Evolutionary conservation across 257 asterid species (phyloP).

Genomic region (Jaltomata sinuosa): DNA sequence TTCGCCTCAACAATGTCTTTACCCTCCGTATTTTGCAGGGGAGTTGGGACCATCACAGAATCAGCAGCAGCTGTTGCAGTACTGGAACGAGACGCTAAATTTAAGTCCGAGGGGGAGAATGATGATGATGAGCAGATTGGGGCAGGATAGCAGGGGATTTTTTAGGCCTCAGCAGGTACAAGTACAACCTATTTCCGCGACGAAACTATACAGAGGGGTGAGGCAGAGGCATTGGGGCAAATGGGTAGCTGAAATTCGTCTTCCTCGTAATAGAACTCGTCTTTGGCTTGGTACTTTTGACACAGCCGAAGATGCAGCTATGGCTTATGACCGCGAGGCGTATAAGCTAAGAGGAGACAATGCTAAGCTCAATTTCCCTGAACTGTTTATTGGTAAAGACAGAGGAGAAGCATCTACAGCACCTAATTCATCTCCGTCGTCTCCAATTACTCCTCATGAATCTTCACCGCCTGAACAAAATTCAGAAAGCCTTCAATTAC

Average conservation of each 20-base stretch:
- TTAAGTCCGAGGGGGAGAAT: slow-evolving; percentile 68
- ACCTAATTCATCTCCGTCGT: slow-evolving; percentile 4
- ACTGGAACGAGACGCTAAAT: slow-evolving; percentile 69
- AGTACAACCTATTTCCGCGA: slow-evolving; percentile 30
- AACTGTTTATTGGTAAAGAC: slow-evolving; percentile 51
- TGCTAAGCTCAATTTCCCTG: slow-evolving; percentile 83
- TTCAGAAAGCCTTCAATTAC: neutral
- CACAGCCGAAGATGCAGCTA: slow-evolving; percentile 89
- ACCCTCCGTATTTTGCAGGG: slow-evolving; percentile 65
- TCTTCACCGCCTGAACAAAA: neutral
- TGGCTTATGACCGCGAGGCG: slow-evolving; percentile 92
- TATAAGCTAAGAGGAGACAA: slow-evolving; percentile 77
- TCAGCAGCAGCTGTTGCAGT: slow-evolving; percentile 55
- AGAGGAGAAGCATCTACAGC: neutral
- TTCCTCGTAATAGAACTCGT: slow-evolving; percentile 79
- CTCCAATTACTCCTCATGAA: slow-evolving; percentile 9
- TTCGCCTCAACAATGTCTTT: slow-evolving; percentile 27
- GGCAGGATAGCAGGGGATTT: slow-evolving; percentile 16
- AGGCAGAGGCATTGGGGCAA: slow-evolving; percentile 98
- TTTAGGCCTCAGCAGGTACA: slow-evolving; percentile 25
- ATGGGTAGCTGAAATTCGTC: slow-evolving; percentile 97
- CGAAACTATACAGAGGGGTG: slow-evolving; percentile 84
- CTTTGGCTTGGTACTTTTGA: slow-evolving; percentile 96
- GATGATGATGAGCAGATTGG: slow-evolving; percentile 62
- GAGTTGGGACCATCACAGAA: slow-evolving; percentile 16